Evolutionary conservation across 345 rosid genomes (phyloP), one percentile per base, ranked within the genome.

Genomic region (Dimocarpus longan): DNA sequence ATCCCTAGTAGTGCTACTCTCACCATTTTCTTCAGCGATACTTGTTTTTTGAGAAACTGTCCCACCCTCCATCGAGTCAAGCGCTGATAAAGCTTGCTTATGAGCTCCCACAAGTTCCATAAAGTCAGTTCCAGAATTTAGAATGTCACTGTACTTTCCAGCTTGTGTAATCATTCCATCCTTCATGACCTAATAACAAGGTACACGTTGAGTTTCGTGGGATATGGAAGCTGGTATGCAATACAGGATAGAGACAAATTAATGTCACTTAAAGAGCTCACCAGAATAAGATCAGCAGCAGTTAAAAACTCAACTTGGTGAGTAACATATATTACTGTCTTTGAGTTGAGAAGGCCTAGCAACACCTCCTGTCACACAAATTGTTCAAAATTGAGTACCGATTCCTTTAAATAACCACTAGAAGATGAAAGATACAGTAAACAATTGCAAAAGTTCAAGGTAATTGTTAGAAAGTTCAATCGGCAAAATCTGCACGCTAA

Each of bases 51-150:
- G 82, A 12, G 88, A 81, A 74, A 50, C 77, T 32, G 66, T 1
- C 3, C 80, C 84, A 59, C 65, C 67, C 76, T 85, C 87, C 46
- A 73, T 75, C 5, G 87, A 80, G 80, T 83, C 91, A 70, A 93
- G 83, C 1, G 77, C 84, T 0, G 90, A 84, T 73, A 92, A 85
- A 1, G 98, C 93, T 60, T 85, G 73, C 74, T 84, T 70, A 76
- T 92, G 96, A 56, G 98, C 96, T 69, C 89, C 92, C 5, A 93
- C 93, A 79, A 93, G 92, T 66, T 88, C 91, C 92, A 86, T 89
- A 68, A 68, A 68, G 26, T 68, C 72, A 5, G 54, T 43, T 19
- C 32, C 56, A 18, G 72, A 44, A 42, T 44, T 44, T 68, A 68
- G 9, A 43, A 68, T 68, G 16, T 68, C 56, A n/a, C 8, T 11